phyloP scores from a whole-genome alignment of 1,284 basidiomycete species.

The Fomitopsis betulina region DNA sequence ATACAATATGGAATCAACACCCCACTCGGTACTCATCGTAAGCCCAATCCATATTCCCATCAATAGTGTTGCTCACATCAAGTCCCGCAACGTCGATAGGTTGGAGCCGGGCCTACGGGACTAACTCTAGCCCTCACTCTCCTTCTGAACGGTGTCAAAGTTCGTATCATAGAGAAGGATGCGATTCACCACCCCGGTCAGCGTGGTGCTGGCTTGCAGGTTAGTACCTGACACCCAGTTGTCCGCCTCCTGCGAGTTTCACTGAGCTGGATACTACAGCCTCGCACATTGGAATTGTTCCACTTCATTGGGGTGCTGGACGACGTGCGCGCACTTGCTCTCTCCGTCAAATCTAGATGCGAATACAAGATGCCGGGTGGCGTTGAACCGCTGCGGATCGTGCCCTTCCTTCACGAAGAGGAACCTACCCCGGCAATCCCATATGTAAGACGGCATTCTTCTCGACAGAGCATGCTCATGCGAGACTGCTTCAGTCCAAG shows the following conservation, averaged over 20 bases:
- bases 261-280: background rate
- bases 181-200: conserved; percentile 12
- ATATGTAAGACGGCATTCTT: conserved; percentile 7
- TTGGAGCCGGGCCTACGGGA: conserved; percentile 19
- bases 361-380: conserved; percentile 11
- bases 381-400: background rate
- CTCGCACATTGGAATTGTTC: conserved; percentile 12
- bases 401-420: background rate
- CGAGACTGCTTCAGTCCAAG: conserved; percentile 2
- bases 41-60: too few species aligned
- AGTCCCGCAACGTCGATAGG: conserved; percentile 4
- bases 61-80: too few species aligned
- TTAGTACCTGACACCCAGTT: background rate
- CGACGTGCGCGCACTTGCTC: conserved; percentile 4
- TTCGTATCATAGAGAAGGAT: conserved; percentile 32
- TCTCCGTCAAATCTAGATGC: background rate
- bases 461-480: background rate
- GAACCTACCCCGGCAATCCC: conserved; percentile 12
- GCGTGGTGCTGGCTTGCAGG: conserved; percentile 24
- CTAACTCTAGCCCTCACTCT: conserved; percentile 18
- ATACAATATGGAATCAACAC: too few species aligned
- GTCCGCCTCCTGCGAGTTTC: background rate
- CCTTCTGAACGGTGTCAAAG: conserved; percentile 16
- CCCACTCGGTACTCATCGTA: too few species aligned
- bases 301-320: conserved; percentile 10